phyloP scores from a whole-genome alignment of 352 stramenopile species.

The Stramenopiles sp. region DNA sequence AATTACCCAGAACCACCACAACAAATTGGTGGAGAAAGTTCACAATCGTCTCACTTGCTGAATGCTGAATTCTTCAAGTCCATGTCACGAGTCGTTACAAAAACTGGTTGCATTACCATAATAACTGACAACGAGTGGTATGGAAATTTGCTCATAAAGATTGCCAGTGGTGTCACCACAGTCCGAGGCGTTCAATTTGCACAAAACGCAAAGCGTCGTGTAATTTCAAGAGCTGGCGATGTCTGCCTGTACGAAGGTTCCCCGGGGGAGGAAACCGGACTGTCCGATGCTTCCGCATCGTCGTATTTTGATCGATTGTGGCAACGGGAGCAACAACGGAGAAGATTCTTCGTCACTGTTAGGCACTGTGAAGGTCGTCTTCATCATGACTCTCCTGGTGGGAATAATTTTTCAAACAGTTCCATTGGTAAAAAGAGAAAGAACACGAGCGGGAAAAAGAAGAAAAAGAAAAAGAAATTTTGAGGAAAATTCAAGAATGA shows the following conservation, averaged over 20 bases:
- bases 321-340: too few species aligned
- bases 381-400: too few species aligned
- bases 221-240: neutral
- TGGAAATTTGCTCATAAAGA: slow-evolving; percentile 14
- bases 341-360: too few species aligned
- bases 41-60: slow-evolving; percentile 18
- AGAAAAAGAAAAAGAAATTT: too few species aligned
- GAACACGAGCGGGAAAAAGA: too few species aligned
- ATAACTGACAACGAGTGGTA: slow-evolving; percentile 24
- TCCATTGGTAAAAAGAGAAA: too few species aligned
- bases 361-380: too few species aligned
- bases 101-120: slow-evolving; percentile 15
- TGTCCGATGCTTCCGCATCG: slow-evolving; percentile 13
- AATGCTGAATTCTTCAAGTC: slow-evolving; percentile 5
- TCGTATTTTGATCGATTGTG: slow-evolving; percentile 23
- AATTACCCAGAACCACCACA: slow-evolving; percentile 20
- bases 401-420: too few species aligned
- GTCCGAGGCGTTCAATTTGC: slow-evolving; percentile 5
- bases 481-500: too few species aligned
- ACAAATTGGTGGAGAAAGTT: slow-evolving; percentile 15
- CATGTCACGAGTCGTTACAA: slow-evolving; percentile 9
- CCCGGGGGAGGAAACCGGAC: slow-evolving; percentile 12
- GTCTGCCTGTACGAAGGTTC: slow-evolving; percentile 16
- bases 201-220: too few species aligned
- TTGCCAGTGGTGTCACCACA: neutral